Conservation (phyloP, 495 filamentous ascomycete species). For the Penicillium crystallinum region DNA sequence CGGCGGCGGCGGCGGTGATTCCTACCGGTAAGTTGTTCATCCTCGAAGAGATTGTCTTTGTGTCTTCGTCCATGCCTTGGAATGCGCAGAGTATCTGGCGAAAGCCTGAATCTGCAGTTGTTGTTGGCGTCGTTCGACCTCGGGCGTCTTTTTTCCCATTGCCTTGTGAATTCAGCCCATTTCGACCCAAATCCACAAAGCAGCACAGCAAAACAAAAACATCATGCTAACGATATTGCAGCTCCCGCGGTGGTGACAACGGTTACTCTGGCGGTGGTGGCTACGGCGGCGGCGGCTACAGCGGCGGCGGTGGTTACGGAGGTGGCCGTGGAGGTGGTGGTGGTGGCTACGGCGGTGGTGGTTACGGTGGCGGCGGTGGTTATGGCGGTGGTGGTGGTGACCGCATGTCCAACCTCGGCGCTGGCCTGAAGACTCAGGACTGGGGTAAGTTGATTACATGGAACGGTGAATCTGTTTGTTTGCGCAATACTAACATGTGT, state of each 20-base stretch:
- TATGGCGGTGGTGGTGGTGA: slow-evolving; percentile 68
- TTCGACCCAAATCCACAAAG: too few species aligned
- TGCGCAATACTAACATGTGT: slow-evolving; percentile 21
- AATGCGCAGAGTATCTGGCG: background rate
- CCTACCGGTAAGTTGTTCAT: slow-evolving; percentile 40
- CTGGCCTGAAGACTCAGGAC: slow-evolving; percentile 74
- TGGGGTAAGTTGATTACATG: slow-evolving; percentile 59
- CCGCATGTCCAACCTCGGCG: slow-evolving; percentile 88
- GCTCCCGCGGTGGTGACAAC: slow-evolving; percentile 40
- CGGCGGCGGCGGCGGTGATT: slow-evolving; percentile 28
- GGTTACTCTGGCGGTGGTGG: slow-evolving; percentile 39
- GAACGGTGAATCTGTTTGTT: background rate
- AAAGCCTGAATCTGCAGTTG: background rate
- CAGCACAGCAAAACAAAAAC: too few species aligned
- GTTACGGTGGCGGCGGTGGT: slow-evolving; percentile 42
- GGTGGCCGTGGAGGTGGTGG: slow-evolving; percentile 45
- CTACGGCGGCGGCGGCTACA: slow-evolving; percentile 49
- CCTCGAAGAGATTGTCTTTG: background rate
- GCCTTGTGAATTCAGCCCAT: too few species aligned
- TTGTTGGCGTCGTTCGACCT: slow-evolving; percentile 1
- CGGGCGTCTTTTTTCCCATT: background rate
- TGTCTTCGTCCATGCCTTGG: background rate
- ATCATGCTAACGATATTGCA: slow-evolving; percentile 21
- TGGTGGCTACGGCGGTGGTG: slow-evolving; percentile 43
- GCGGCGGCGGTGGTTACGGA: slow-evolving; percentile 50